Percentiles rank a stretch among this genome's conserved stretches.
These are phyloP conservation scores for Paecilomyces variotii DNA, from an alignment of 2,329 filamentous ascomycete species.

Conservation along the genomic window DNA sequence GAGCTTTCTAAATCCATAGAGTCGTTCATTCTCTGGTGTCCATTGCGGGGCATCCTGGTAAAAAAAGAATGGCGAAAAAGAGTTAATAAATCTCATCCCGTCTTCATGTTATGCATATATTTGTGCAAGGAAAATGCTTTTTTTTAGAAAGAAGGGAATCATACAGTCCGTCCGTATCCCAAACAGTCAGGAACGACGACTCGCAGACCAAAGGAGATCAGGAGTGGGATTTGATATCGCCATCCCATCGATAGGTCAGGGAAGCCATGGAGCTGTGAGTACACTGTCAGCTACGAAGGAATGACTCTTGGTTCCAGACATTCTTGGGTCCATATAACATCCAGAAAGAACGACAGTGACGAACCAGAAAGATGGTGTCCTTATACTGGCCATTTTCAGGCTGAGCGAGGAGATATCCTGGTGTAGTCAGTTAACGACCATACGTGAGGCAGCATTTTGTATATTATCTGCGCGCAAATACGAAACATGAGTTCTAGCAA, in stretches of 20 bases:
- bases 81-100: background rate
- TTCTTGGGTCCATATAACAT: background rate
- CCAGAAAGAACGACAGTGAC: background rate
- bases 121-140: background rate
- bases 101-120: background rate
- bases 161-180: slow-evolving; percentile 70
- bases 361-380: slow-evolving; percentile 48
- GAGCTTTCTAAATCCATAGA: slow-evolving; percentile 65
- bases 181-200: slow-evolving; percentile 81
- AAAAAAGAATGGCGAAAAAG: background rate
- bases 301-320: too few species aligned
- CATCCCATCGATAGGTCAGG: slow-evolving; percentile 79
- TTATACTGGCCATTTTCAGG: slow-evolving; percentile 37
- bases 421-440: background rate
- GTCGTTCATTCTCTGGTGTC: slow-evolving; percentile 52
- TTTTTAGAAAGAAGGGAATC: slow-evolving; percentile 1
- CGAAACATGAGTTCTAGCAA: background rate
- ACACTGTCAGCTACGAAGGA: background rate
- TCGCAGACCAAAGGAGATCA: slow-evolving; percentile 63
- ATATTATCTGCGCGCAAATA: background rate
- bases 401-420: slow-evolving; percentile 47
- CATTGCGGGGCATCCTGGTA: slow-evolving; percentile 37
- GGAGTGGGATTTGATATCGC: slow-evolving; percentile 77
- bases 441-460: background rate
- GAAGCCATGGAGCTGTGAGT: slow-evolving; percentile 60